phyloP scores from a whole-genome alignment of 495 filamentous ascomycete genomes.

The Thozetella sp. region DNA sequence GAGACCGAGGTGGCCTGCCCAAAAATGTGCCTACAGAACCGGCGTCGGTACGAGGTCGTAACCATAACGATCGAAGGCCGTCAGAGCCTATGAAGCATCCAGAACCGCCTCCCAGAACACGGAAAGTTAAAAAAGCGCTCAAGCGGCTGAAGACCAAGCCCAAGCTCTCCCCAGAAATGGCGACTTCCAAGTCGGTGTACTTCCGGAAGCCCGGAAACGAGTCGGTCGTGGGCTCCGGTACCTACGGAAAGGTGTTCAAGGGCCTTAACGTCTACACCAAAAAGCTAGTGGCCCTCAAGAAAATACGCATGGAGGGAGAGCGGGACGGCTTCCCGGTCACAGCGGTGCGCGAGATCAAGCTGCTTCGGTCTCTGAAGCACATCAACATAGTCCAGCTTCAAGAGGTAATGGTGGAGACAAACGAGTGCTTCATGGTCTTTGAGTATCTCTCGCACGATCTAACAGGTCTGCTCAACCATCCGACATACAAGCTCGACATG shows the following conservation, averaged over 20 bases:
- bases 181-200: constrained; percentile 81
- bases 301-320: constrained; percentile 88
- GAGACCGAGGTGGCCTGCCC: constrained; percentile 42
- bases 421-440: constrained; percentile 99
- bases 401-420: constrained; percentile 98
- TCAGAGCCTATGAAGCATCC: constrained; percentile 32
- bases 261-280: constrained; percentile 95
- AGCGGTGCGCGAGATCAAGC: constrained; percentile 93
- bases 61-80: constrained; percentile 43
- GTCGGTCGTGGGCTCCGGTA: constrained; percentile 91
- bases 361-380: constrained; percentile 92
- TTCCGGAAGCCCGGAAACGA: constrained; percentile 92
- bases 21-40: constrained; percentile 50
- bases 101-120: constrained; percentile 48
- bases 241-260: constrained; percentile 98
- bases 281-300: constrained; percentile 88
- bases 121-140: constrained; percentile 67
- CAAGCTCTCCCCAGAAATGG: constrained; percentile 68
- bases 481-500: constrained; percentile 82
- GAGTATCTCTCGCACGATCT: constrained; percentile 95
- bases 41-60: constrained; percentile 52
- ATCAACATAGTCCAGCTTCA: constrained; percentile 84
- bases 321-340: constrained; percentile 97
- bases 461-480: constrained; percentile 80
- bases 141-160: constrained; percentile 74